These are phyloP conservation scores for Daldinia childiae DNA, from an alignment of 495 filamentous ascomycete species.

Conservation along the genomic window DNA sequence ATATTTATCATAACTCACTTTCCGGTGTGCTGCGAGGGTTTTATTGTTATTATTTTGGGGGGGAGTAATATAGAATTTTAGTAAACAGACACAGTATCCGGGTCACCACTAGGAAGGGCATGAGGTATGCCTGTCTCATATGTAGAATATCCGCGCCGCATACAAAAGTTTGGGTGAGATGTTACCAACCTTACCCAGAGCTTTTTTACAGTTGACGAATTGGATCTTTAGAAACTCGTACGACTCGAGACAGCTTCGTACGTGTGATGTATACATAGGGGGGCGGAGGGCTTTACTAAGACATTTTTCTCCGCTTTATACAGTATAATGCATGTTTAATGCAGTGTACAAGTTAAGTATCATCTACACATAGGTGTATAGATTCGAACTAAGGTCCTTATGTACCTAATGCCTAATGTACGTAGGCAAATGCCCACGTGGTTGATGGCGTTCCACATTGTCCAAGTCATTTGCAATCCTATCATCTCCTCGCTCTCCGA, in stretches of 20 bases:
- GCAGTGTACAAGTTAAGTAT: constrained; percentile 3
- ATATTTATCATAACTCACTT: constrained; percentile 36
- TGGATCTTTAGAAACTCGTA: constrained; percentile 29
- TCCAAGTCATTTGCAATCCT: constrained; percentile 3
- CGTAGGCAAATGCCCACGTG: constrained; percentile 26
- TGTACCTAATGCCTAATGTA: constrained; percentile 1
- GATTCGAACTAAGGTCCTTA: constrained; percentile 20
- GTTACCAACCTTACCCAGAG: constrained; percentile 40
- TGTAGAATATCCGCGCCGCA: constrained; percentile 38
- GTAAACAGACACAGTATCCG: constrained; percentile 23
- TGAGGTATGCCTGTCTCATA: constrained; percentile 26
- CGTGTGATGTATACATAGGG: constrained; percentile 17
- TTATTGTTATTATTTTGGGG: constrained; percentile 9
- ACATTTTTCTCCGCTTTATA: constrained; percentile 40
- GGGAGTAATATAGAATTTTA: not conserved
- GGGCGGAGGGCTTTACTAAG: constrained; percentile 27
- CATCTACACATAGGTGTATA: not conserved
- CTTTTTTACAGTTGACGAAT: constrained; percentile 27
- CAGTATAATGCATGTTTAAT: constrained; percentile 34
- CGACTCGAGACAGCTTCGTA: constrained; percentile 26
- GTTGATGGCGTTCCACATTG: constrained; percentile 34
- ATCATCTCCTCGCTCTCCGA: not conserved
- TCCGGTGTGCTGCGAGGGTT: constrained; percentile 32
- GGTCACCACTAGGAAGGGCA: constrained; percentile 4
- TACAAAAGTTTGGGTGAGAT: constrained; percentile 37